A percentile compares a stretch with the other conserved stretches of the same genome.
Evolutionary conservation across 1,284 basidiomycete species (phyloP).

Genomic region (Xerocomus minutiporus): DNA sequence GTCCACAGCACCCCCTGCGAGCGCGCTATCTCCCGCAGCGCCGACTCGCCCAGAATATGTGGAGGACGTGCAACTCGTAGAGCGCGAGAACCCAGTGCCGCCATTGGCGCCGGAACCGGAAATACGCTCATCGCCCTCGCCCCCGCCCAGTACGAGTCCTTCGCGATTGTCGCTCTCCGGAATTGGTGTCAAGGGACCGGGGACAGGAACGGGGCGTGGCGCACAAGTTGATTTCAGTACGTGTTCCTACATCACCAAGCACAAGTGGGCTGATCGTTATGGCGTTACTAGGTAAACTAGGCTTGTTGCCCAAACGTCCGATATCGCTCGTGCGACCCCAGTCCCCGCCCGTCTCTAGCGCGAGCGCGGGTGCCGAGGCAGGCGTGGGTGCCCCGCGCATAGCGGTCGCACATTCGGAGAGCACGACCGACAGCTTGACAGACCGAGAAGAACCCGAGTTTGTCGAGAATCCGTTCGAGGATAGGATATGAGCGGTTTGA

Average conservation of each 20-base stretch:
- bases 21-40: background rate
- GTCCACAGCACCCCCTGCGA: background rate
- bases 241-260: background rate
- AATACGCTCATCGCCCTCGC: background rate
- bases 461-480: conserved; percentile 28
- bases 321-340: conserved; percentile 55
- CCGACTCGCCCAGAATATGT: background rate
- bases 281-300: conserved; percentile 44
- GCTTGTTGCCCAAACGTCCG: conserved; percentile 69
- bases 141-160: background rate
- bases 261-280: background rate
- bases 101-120: background rate
- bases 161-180: conserved; percentile 7
- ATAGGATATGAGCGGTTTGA: conserved; percentile 5
- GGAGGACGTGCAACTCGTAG: background rate
- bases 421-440: conserved; percentile 11
- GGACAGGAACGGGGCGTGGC: background rate
- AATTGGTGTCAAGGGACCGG: background rate
- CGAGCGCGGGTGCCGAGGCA: background rate
- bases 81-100: background rate
- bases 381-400: conserved; percentile 7
- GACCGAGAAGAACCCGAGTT: conserved; percentile 17
- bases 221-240: conserved; percentile 29
- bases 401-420: conserved; percentile 11
- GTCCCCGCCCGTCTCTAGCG: conserved; percentile 21